Percentiles rank a stretch among this genome's conserved stretches.
phyloP scores from a whole-genome alignment of 2,329 filamentous ascomycete species.

The Neophaeococcomyces mojaviensis region DNA sequence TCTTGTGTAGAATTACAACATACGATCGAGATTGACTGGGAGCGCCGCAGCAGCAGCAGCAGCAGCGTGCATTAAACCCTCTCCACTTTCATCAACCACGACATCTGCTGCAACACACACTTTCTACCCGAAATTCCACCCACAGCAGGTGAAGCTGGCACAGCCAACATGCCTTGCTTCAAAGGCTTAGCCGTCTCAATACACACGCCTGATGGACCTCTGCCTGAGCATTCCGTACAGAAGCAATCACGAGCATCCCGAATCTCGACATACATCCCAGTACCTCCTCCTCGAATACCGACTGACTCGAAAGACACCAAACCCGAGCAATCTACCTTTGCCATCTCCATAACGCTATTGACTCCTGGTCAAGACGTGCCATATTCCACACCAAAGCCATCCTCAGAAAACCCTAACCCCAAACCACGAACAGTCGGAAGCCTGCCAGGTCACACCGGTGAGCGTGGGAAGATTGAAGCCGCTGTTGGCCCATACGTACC shows the following conservation, averaged over 20 bases:
- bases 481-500: conserved; percentile 79
- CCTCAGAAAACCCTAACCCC: conserved; percentile 67
- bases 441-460: conserved; percentile 48
- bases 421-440: conserved; percentile 74
- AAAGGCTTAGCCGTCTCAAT: conserved; percentile 98
- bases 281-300: conserved; percentile 75
- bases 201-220: conserved; percentile 70
- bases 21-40: no score
- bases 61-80: no score
- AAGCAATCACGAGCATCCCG: conserved; percentile 84
- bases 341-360: conserved; percentile 93
- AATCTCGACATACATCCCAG: conserved; percentile 95
- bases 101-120: no score
- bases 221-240: conserved; percentile 90
- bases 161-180: conserved; percentile 74
- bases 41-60: no score
- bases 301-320: conserved; percentile 58
- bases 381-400: conserved; percentile 81
- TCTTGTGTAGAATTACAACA: no score
- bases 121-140: no score
- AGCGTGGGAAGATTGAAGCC: conserved; percentile 47
- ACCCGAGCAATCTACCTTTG: conserved; percentile 90
- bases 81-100: no score
- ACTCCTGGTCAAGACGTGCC: conserved; percentile 83
- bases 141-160: neutral